Evolutionary conservation across 805 yeast genomes (phyloP).

Genomic region (Wickerhamomyces xylosicus): DNA sequence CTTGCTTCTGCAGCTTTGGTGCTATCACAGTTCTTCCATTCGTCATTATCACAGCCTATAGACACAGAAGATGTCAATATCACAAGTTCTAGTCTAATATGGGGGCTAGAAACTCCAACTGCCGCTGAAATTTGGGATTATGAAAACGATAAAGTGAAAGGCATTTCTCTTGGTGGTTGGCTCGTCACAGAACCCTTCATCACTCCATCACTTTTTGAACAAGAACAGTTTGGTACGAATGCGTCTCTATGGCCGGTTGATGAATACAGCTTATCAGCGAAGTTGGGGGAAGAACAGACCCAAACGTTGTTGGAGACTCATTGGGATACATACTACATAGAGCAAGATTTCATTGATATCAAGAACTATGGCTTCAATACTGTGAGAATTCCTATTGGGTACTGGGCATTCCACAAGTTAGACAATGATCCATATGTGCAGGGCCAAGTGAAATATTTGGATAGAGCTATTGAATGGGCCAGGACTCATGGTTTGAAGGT

Average conservation of each 20-base stretch:
- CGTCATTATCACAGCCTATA: neutral
- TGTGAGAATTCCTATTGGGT: conserved; percentile 73
- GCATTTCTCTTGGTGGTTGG: conserved; percentile 66
- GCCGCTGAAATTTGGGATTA: conserved; percentile 14
- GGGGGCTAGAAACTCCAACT: too few relatives aligned
- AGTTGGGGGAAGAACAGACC: conserved; percentile 39
- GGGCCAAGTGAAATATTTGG: conserved; percentile 56
- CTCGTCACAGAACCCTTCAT: conserved; percentile 61
- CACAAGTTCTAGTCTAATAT: neutral
- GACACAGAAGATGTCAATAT: neutral
- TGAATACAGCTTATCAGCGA: conserved; percentile 44
- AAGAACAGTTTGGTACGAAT: conserved; percentile 18
- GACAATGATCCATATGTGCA: conserved; percentile 51
- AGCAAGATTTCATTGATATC: conserved; percentile 44
- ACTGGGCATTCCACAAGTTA: conserved; percentile 51
- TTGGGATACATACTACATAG: conserved; percentile 50
- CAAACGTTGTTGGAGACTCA: conserved; percentile 32
- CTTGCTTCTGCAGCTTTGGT: neutral
- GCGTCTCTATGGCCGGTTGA: conserved; percentile 39
- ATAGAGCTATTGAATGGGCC: conserved; percentile 62
- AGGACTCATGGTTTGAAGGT: conserved; percentile 47
- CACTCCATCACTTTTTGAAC: conserved; percentile 50
- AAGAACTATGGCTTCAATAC: conserved; percentile 47
- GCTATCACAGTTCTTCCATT: neutral
- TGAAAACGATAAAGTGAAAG: conserved; percentile 18